A percentile compares a stretch with the other conserved stretches of the same genome.
These are phyloP conservation scores for Rhodamnia rubescens DNA, from an alignment of 345 rosid species.

Conservation along the genomic window DNA sequence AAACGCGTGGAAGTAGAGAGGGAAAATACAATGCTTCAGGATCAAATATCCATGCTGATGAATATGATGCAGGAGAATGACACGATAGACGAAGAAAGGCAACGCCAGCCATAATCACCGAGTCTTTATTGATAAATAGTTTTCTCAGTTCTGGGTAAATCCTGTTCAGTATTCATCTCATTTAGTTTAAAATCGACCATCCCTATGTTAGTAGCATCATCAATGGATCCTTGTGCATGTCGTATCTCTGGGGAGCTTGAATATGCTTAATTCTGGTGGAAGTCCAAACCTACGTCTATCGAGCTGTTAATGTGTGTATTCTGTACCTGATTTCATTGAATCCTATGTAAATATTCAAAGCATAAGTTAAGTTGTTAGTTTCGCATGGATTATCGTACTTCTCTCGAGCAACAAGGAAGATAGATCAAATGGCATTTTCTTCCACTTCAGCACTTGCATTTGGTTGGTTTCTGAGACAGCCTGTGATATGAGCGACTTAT, in stretches of 20 bases:
- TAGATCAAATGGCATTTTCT: background rate
- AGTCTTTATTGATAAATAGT: background rate
- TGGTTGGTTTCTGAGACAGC: background rate
- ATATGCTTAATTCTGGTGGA: background rate
- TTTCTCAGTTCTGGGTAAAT: background rate
- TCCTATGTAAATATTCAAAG: background rate
- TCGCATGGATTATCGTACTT: background rate
- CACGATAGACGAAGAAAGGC: background rate
- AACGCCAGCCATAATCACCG: background rate
- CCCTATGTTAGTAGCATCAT: background rate
- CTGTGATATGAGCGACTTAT: background rate
- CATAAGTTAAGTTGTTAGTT: background rate
- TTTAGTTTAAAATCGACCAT: background rate
- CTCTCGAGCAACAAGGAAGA: background rate
- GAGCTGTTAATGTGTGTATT: background rate
- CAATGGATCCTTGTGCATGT: background rate
- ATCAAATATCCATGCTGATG: constrained; percentile 29
- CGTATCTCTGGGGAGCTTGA: background rate
- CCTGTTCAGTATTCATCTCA: background rate
- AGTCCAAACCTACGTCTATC: background rate
- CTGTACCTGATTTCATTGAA: background rate
- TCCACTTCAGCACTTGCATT: background rate
- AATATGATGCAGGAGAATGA: background rate
- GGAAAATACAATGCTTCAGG: constrained; percentile 70
- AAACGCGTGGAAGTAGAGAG: constrained; percentile 67